Base-by-base conservation (phyloP, 495 filamentous ascomycete species). In the Penicillium canescens region DNA sequence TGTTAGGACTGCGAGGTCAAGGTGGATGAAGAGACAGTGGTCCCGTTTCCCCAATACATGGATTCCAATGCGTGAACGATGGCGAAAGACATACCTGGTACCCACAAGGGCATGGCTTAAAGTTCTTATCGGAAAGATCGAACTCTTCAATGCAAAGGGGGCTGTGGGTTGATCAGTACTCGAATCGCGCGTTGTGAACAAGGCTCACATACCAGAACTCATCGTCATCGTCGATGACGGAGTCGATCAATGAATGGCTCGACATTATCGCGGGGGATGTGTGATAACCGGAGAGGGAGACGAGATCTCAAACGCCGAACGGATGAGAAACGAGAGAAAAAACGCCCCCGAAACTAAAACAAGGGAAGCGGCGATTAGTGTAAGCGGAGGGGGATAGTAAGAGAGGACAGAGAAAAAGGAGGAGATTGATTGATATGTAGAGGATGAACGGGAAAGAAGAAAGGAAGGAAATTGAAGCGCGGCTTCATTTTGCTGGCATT, bases 81-180 rank as follows among this genome's bases (percentile, higher is more conserved):
- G 4, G 28, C 13, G 7, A 13, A 26, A 45, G 41, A 63, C 80
- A 42, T 84, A 98, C 94, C 81, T 97, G 92, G 65, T 98, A 99
- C 35, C 95, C 95, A 69, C 94, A 99, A 23, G 93, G 95, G 77
- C 95, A 99, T 54, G 95, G 95, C 60, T 85, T 88, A 74, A 99
- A 99, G 77, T 95, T 96, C 71, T 90, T 89, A 76, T 99, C 95
- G 26, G 90, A 92, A 37, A 97, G 85, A 68, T 98, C 95, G 66
- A 98, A 92, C 78, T 98, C 95, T 77, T 99, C 95, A 69, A 99
- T 94, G 75, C 95, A 99, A 42, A 99, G 88, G 63, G 95, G 95
- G 71, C 90, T 94, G 63, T 33, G 42, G 39, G 33, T 36, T 14
- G 23, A 60, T 70, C 34, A 67, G 59, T 40, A 41, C 35, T 31